Evolutionary conservation across 1,284 basidiomycete genomes (phyloP), one percentile per base, ranked within the genome.

Genomic region (Chiua sp.): DNA sequence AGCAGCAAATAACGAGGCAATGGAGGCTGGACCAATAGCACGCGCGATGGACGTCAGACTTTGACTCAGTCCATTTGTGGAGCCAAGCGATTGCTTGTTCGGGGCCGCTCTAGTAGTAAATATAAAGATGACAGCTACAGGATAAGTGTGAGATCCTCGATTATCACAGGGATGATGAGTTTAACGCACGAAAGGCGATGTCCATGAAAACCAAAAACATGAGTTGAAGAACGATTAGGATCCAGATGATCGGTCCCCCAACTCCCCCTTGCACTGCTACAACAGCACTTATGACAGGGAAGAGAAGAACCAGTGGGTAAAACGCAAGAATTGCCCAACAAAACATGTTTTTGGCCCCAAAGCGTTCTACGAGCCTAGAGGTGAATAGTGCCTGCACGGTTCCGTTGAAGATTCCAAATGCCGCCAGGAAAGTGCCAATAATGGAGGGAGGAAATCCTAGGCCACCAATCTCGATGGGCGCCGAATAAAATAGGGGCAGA

Each of bases 401-500:
- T 4, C 87, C 89, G 64, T 88, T 85, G 56, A 83, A 65, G n/a
- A 88, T 63, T 7, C 88, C 90, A 64, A 80, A 86, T 2, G 75
- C 58, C 12, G 85, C 84, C 23, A 90, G 73, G 58, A 86, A 76
- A 16, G 78, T 77, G 8, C 89, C 90, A 47, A 91, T 90, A 28
- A 68, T 73, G 1, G 83, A 74, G 0, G 89, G 88, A 1, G 80
- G 68, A n/a, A 90, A 75, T 3, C 87, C 89, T 4, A 91, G 79
- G 1, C 90, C 90, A 51, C 90, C 89, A 10, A 85, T 75, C 52
- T 78, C 77, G 52, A 88, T 76, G 10, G 90, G 87, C 3, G 87
- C 88, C n/a, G 88, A 82, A 59, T 85, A 79, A 73, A 90, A 91
- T 22, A 91, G 70, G 6, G 90, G 89, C 26, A 87, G 81, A 23